These are phyloP conservation scores for Debaryomyces fabryi DNA, from an alignment of 1,139 yeast species.

Conservation along the genomic window DNA sequence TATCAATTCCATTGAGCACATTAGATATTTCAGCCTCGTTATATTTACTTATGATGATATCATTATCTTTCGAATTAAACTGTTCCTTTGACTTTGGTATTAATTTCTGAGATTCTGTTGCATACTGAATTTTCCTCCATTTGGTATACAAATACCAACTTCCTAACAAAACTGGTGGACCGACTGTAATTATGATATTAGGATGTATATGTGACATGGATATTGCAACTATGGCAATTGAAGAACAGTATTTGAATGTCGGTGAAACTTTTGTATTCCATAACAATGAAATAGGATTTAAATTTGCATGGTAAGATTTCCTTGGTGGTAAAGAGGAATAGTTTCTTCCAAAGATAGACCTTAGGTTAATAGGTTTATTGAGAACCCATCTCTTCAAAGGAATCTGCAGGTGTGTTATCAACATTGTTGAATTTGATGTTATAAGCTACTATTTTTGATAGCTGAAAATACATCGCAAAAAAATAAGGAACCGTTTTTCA, in stretches of 20 bases:
- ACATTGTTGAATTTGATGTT: background rate
- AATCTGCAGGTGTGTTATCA: constrained; percentile 2
- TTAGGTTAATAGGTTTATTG: background rate
- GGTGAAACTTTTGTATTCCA: constrained; percentile 35
- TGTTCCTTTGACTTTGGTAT: constrained; percentile 13
- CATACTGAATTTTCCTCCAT: constrained; percentile 19
- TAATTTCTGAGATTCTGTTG: constrained; percentile 17
- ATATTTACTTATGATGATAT: constrained; percentile 31
- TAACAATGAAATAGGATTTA: constrained; percentile 25
- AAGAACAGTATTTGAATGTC: constrained; percentile 32
- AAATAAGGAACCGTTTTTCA: background rate
- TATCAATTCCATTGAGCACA: constrained; percentile 40
- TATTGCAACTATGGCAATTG: constrained; percentile 29
- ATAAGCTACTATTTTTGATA: background rate
- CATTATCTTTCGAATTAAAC: constrained; percentile 14
- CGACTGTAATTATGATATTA: constrained; percentile 34
- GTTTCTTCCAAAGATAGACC: background rate
- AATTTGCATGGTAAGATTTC: constrained; percentile 33
- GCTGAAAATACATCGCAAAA: constrained; percentile 2
- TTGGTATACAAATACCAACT: constrained; percentile 28
- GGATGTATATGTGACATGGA: constrained; percentile 43
- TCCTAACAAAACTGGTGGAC: constrained; percentile 39
- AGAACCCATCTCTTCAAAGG: constrained; percentile 4
- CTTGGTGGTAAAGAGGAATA: constrained; percentile 29
- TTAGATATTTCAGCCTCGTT: constrained; percentile 37